These are phyloP conservation scores for Pseudocercospora ulei DNA, from an alignment of 2,329 filamentous ascomycete genomes.

Conservation along the genomic window DNA sequence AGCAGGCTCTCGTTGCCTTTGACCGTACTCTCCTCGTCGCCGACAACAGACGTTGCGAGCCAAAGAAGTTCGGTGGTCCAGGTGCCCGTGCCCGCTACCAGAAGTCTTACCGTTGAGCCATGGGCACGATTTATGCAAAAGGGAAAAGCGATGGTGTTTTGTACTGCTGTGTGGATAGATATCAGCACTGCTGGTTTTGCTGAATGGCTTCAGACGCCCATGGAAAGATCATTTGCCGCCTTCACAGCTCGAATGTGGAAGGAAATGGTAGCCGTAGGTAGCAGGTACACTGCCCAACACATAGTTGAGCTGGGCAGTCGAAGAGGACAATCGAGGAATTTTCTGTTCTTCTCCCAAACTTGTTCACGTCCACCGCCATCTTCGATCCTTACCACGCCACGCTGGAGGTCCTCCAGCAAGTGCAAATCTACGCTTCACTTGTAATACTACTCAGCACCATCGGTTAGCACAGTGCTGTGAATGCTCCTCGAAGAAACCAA, in stretches of 20 bases:
- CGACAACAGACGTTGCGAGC: slow-evolving; percentile 98
- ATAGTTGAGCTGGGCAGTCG: too few species aligned
- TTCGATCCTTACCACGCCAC: too few species aligned
- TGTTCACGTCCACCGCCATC: too few species aligned
- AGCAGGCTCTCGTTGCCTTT: slow-evolving; percentile 92
- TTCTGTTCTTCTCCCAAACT: too few species aligned
- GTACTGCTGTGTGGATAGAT: slow-evolving; percentile 7
- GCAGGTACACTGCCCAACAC: background rate
- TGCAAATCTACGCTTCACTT: too few species aligned
- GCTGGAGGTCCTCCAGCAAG: too few species aligned
- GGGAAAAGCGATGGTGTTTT: slow-evolving; percentile 12
- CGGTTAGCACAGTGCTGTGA: too few species aligned
- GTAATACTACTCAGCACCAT: too few species aligned
- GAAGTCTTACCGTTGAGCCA: slow-evolving; percentile 92
- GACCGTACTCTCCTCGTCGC: slow-evolving; percentile 95
- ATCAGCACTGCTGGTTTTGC: slow-evolving; percentile 4
- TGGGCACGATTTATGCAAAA: slow-evolving; percentile 14
- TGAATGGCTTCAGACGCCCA: slow-evolving; percentile 1
- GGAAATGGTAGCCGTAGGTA: background rate
- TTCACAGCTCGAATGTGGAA: background rate
- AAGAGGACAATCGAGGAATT: too few species aligned
- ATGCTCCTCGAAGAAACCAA: too few species aligned
- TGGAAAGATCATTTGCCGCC: slow-evolving; percentile 1
- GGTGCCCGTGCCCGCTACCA: slow-evolving; percentile 96
- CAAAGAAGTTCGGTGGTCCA: slow-evolving; percentile 94